phyloP scores from a whole-genome alignment of 495 filamentous ascomycete genomes.

The Neurospora sp. region DNA sequence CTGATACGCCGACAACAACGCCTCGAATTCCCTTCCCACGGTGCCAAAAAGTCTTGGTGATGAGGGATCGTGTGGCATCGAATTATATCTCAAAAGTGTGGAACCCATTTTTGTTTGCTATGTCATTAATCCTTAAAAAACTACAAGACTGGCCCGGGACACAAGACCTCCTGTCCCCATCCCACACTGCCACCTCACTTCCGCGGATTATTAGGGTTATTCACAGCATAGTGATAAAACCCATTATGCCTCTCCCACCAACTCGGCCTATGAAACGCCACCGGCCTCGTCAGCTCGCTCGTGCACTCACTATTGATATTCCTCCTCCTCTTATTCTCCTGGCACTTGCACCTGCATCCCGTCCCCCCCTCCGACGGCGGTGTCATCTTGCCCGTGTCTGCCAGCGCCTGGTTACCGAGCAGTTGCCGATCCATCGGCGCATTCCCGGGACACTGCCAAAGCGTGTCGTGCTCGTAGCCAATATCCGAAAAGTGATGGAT shows the following conservation, averaged over 20 bases:
- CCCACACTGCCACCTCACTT: neutral
- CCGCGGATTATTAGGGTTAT: neutral
- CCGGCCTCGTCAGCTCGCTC: slow-evolving; percentile 25
- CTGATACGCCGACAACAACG: neutral
- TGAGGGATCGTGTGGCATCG: neutral
- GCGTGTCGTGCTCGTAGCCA: slow-evolving; percentile 42
- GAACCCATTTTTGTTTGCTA: neutral
- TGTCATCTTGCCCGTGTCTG: slow-evolving; percentile 14
- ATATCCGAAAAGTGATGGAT: slow-evolving; percentile 46
- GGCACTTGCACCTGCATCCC: slow-evolving; percentile 37
- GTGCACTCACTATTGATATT: slow-evolving; percentile 27
- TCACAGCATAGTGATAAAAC: neutral
- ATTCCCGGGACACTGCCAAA: slow-evolving; percentile 37
- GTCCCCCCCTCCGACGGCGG: slow-evolving; percentile 28
- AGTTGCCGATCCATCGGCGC: slow-evolving; percentile 31
- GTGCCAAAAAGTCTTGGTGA: neutral
- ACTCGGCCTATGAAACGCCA: neutral
- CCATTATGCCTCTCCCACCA: neutral
- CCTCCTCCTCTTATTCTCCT: slow-evolving; percentile 20
- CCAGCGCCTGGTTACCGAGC: slow-evolving; percentile 21
- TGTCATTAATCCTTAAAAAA: neutral
- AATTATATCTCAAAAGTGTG: neutral
- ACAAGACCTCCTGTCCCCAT: neutral
- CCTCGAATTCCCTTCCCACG: neutral
- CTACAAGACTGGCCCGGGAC: neutral